Base-by-base conservation (phyloP, 1,284 basidiomycete species). In the Schizophyllum amplum region DNA sequence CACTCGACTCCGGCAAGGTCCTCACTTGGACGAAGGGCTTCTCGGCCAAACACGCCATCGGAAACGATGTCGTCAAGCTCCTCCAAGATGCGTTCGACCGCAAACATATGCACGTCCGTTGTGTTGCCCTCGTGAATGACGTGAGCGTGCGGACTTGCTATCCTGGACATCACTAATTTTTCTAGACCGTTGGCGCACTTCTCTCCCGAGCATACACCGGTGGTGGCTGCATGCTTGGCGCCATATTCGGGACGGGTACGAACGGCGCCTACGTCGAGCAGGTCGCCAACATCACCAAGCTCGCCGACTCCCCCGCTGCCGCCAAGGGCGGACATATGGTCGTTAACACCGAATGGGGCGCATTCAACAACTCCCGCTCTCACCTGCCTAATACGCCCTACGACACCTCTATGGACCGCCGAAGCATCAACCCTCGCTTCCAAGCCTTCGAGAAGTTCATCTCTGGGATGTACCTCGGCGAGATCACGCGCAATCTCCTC, bases 361-460 rank as follows among this genome's bases (percentile, higher is more conserved):
- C 84, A 42, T 95, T 97, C 72, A 91, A 97, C 72, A 95, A 96
- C 71, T 78, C 83, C 50, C 85, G 94, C 55, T 77, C 82, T n/a
- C 85, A 88, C 55, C 80, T 99, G 21, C 95, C 94, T 4, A 83
- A 87, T 5, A 98, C 96, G 0, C 84, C 90, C n/a, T 98, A 86
- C 66, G 96, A 99, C 73, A 95, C 92, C 74, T 84, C 89, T 64
- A 77, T 98, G 22, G 96, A 99, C 71, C 86, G 97, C 56, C 83
- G 90, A 67, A 93, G 90, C 53, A 98, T 98, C 71, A 98, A 98
- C 67, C 94, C 94, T 54, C 81, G 86, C 55, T 92, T 87, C 68
- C 96, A 99, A 71, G 89, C 90, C 1, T 99, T 95, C 67, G 97
- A 99, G 72, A 99, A 99, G 76, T 94, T 98, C 77, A 92, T 99